Percentiles rank a stretch among this genome's conserved stretches.
phyloP scores from a whole-genome alignment of 441 rosid species.

The Syzygium syzygioides region DNA sequence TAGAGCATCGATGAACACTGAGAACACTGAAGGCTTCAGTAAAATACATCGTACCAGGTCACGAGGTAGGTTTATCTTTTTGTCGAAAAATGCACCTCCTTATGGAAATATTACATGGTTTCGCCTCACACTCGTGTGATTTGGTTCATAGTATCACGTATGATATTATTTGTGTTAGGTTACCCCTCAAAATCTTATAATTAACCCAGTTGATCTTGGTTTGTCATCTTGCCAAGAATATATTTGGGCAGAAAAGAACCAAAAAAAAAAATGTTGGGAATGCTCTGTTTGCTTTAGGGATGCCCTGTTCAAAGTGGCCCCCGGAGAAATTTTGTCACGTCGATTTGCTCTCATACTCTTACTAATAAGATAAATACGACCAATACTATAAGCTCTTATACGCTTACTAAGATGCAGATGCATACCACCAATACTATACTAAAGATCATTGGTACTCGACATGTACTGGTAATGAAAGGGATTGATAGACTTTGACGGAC shows the following conservation, averaged over 20 bases:
- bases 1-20: not conserved
- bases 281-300: not conserved
- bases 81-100: not conserved
- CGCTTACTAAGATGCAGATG: not conserved
- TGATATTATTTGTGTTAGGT: not conserved
- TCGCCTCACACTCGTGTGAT: not conserved
- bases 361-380: not conserved
- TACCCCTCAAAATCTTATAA: not conserved
- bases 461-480: not conserved
- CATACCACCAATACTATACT: not conserved
- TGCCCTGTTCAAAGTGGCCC: not conserved
- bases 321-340: not conserved
- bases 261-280: not conserved
- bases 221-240: not conserved
- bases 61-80: not conserved
- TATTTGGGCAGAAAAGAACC: not conserved
- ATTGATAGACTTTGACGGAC: not conserved
- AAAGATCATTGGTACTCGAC: not conserved
- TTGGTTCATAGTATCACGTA: not conserved
- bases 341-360: not conserved
- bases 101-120: not conserved
- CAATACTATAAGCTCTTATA: not conserved
- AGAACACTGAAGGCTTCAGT: not conserved
- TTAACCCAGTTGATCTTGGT: not conserved
- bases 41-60: not conserved